Base-by-base conservation (phyloP, 179 eudicot genomes). In the Dionaea muscipula region DNA sequence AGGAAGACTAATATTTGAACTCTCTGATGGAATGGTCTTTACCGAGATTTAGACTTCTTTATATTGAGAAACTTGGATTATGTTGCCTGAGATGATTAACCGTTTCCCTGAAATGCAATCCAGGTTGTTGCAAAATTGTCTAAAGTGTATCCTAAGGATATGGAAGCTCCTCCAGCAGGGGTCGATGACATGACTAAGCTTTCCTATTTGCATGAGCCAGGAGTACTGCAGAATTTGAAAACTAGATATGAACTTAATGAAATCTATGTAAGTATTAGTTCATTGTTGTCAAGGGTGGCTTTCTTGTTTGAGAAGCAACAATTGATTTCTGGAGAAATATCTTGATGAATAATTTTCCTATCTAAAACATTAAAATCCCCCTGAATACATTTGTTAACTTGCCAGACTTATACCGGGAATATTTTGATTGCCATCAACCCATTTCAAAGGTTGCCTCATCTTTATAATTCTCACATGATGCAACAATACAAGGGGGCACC, bases 161-260 rank as follows among this genome's bases (percentile, higher is more conserved):
- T 68, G 76, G 98, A 91, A 78, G 95, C 95, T 73, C 83, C 95
- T 61, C 81, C 95, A 43, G 95, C 80, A 38, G 98, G 98, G 66
- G 95, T 91, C 59, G 98, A 91, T 66, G 98, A 86, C 76, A 91
- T 91, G 98, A 91, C 94, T 59, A 91, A 91, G 62, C 72, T 91
- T 58, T 76, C 90, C 10, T 91, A 91, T 77, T 69, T 91, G 76
- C 98, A 91, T 48, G 98, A 91, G 68, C 98, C 95, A 59, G 98
- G 98, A 49, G 95, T 91, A 43, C 50, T 91, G 60, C 78, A 77
- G 65, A 91, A 91, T 66, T 66, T 91, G 51, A 75, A 64, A 67
- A 80, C 56, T 47, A 84, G 98, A 91, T 91, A 84, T 61, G 98
- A 86, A 71, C 85, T 86, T 38, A 86, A 91, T 63, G 95, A 86